Percentiles rank a stretch among this genome's conserved stretches.
Evolutionary conservation across 208 protist species (phyloP).

Genomic region (Leishmania major): DNA sequence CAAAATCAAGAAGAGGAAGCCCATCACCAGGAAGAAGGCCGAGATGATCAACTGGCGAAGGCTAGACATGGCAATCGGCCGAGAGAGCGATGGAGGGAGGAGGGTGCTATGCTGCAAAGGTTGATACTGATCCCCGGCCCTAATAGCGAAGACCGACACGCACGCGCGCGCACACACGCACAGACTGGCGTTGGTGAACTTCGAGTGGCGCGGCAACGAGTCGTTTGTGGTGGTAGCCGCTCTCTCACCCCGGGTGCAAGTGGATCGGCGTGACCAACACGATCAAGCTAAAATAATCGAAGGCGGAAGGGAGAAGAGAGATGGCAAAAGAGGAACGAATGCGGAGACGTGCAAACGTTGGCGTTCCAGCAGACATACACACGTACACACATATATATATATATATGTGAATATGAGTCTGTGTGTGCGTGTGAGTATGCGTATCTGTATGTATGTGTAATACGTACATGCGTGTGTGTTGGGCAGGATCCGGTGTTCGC

Average conservation of each 20-base stretch:
- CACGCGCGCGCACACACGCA: background rate
- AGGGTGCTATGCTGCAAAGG: background rate
- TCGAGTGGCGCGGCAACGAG: background rate
- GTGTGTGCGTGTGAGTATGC: too few relatives aligned
- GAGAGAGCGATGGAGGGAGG: background rate
- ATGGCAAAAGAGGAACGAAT: background rate
- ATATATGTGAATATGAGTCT: background rate
- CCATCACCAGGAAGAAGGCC: constrained; percentile 58
- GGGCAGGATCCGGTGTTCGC: background rate
- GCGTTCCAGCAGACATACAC: background rate
- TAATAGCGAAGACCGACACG: background rate
- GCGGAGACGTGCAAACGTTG: background rate
- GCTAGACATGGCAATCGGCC: constrained; percentile 30
- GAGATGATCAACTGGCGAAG: constrained; percentile 54
- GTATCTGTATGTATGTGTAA: background rate
- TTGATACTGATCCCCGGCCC: background rate
- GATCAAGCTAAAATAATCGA: background rate
- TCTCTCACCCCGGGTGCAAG: background rate
- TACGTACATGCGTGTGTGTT: background rate
- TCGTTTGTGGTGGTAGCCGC: background rate
- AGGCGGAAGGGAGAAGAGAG: background rate
- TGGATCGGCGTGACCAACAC: background rate
- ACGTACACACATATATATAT: background rate
- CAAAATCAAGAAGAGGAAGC: constrained; percentile 60
- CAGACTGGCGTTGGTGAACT: background rate